Percentiles rank a stretch among this genome's conserved stretches.
These are phyloP conservation scores for Thuja plicata DNA, from an alignment of 83 land plant genomes.

Conservation along the genomic window DNA sequence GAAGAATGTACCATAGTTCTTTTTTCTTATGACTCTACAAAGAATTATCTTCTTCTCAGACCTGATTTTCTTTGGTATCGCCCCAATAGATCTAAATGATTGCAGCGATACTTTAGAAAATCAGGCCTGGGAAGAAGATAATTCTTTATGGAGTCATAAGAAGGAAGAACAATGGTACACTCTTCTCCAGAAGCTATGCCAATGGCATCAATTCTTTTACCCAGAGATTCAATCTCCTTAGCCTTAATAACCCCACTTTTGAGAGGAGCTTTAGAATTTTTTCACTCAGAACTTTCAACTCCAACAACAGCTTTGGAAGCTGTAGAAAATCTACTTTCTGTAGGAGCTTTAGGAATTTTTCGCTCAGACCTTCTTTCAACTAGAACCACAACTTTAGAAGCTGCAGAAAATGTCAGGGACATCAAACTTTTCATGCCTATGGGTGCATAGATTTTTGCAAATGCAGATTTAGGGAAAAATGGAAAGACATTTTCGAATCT, in stretches of 20 bases:
- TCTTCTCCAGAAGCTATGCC: too few species aligned
- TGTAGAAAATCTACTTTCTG: too few species aligned
- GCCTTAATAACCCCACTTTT: too few species aligned
- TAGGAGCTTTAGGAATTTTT: too few species aligned
- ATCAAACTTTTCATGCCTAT: constrained; percentile 48
- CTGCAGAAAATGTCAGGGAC: constrained; percentile 63
- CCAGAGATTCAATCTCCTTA: too few species aligned
- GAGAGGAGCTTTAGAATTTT: too few species aligned
- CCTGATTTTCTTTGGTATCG: too few species aligned
- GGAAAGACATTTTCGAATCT: background rate
- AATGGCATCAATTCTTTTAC: too few species aligned
- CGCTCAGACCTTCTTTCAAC: constrained; percentile 1
- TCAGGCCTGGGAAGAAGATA: background rate
- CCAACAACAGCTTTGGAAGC: too few species aligned
- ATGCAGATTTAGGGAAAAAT: background rate
- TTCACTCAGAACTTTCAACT: too few species aligned
- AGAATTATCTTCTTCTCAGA: background rate
- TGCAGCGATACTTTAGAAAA: background rate
- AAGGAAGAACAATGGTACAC: background rate
- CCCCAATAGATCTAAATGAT: too few species aligned
- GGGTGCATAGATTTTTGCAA: background rate
- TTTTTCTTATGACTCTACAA: background rate
- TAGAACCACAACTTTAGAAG: constrained; percentile 39
- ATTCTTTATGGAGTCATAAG: background rate
- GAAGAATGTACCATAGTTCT: background rate